A percentile compares a stretch with the other conserved stretches of the same genome.
Conservation (phyloP, 768 basidiomycete species). For the Podaxis sp. region DNA sequence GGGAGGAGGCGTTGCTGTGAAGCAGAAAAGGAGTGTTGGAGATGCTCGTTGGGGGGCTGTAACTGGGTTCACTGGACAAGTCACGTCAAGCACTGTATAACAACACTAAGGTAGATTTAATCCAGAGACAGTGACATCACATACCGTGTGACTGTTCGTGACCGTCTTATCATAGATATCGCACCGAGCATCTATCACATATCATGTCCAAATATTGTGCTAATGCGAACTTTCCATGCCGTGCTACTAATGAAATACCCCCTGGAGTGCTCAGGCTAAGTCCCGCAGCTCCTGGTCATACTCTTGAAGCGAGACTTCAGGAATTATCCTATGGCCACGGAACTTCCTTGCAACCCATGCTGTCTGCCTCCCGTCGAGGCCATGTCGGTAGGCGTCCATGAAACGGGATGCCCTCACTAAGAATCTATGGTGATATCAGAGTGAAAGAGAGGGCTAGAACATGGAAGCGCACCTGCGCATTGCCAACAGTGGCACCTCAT, state of each 20-base stretch:
- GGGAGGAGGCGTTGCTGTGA: too few species aligned
- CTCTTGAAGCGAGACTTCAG: conserved; percentile 8
- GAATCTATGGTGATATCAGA: too few species aligned
- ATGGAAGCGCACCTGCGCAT: too few species aligned
- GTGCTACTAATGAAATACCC: not conserved
- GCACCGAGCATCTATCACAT: too few species aligned
- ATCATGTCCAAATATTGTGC: not conserved
- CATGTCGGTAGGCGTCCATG: conserved; percentile 12
- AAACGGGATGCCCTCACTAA: too few species aligned
- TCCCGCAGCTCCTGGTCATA: not conserved
- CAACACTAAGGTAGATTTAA: too few species aligned
- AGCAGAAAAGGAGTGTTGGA: too few species aligned
- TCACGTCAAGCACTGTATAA: too few species aligned
- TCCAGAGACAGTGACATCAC: not conserved
- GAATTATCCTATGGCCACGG: conserved; percentile 13
- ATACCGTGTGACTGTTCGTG: not conserved
- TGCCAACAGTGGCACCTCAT: too few species aligned
- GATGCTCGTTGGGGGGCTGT: too few species aligned
- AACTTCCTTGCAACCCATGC: conserved; percentile 17
- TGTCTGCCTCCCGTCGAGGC: conserved; percentile 13
- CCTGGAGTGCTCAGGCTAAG: not conserved
- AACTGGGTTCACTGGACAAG: too few species aligned
- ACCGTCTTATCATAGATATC: not conserved
- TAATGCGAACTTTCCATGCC: not conserved
- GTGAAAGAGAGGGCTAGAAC: too few species aligned